Percentiles rank a stretch among this genome's conserved stretches.
phyloP scores from a whole-genome alignment of 164 flowering plant species.

The Dillenia turbinata region DNA sequence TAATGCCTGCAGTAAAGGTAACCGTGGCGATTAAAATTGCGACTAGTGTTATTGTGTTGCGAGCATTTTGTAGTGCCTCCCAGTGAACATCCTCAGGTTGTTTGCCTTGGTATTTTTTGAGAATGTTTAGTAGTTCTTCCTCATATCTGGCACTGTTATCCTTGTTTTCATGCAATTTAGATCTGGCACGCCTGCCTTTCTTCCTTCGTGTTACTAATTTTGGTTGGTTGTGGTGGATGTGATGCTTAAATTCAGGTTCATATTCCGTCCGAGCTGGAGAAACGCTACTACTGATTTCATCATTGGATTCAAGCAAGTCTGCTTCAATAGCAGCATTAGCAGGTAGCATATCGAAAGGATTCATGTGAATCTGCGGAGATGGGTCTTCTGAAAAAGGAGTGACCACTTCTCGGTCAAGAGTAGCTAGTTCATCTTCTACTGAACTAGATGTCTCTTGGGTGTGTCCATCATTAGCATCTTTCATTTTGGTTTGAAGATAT shows the following conservation, averaged over 20 bases:
- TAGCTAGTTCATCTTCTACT: background rate
- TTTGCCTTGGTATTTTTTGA: background rate
- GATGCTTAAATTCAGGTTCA: no score
- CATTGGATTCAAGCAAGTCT: no score
- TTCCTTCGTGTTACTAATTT: no score
- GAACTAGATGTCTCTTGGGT: background rate
- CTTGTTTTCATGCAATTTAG: background rate
- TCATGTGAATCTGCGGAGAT: no score
- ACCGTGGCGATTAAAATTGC: slow-evolving; percentile 24
- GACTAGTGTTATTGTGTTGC: slow-evolving; percentile 23
- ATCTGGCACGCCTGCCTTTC: no score
- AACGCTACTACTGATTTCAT: no score
- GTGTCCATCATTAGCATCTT: slow-evolving; percentile 4
- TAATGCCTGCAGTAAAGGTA: slow-evolving; percentile 18
- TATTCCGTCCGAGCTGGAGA: no score
- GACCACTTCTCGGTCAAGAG: background rate
- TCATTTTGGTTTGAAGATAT: background rate
- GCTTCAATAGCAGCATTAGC: no score
- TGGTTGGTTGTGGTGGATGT: no score
- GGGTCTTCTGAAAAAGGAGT: no score
- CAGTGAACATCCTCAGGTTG: slow-evolving; percentile 4
- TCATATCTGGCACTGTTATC: background rate
- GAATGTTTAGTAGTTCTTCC: background rate
- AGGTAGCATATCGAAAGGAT: background rate
- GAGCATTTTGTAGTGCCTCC: slow-evolving; percentile 21